Percentiles rank a stretch among this genome's conserved stretches.
Conservation (phyloP, 352 stramenopile species). For the Globisporangium sylvaticum region DNA sequence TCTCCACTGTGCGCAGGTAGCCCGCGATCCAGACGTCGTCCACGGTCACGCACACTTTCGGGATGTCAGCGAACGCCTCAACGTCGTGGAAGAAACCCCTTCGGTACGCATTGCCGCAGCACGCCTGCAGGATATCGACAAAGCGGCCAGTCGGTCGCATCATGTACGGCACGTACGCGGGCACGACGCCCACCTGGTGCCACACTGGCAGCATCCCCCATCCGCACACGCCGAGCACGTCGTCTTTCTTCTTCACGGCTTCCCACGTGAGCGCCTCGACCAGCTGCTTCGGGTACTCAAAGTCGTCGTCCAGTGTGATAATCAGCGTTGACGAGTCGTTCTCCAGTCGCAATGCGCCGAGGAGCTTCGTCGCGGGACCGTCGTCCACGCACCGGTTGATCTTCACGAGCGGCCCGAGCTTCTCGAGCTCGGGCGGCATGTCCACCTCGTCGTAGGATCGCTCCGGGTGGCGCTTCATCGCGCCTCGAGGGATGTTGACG, state of each 20-base stretch:
- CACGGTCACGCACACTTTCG: constrained; percentile 66
- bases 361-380: constrained; percentile 72
- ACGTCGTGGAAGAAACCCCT: constrained; percentile 74
- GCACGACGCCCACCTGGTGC: constrained; percentile 70
- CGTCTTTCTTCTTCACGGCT: constrained; percentile 45
- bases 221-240: constrained; percentile 67
- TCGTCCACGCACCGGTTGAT: constrained; percentile 79
- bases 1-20: constrained; percentile 68
- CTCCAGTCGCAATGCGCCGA: constrained; percentile 61
- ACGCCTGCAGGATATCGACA: constrained; percentile 74
- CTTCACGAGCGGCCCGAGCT: constrained; percentile 44
- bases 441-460: constrained; percentile 71
- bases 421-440: constrained; percentile 42
- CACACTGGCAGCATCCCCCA: constrained; percentile 79
- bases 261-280: constrained; percentile 72
- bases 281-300: constrained; percentile 62
- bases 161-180: constrained; percentile 80
- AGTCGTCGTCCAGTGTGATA: constrained; percentile 83
- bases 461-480: constrained; percentile 75
- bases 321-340: constrained; percentile 59
- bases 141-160: constrained; percentile 67
- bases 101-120: constrained; percentile 68
- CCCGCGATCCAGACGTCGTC: constrained; percentile 83
- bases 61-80: constrained; percentile 62
- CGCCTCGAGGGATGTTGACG: constrained; percentile 61